Evolutionary conservation across 352 stramenopile genomes (phyloP).

Genomic region (Pythium grandisporangium): DNA sequence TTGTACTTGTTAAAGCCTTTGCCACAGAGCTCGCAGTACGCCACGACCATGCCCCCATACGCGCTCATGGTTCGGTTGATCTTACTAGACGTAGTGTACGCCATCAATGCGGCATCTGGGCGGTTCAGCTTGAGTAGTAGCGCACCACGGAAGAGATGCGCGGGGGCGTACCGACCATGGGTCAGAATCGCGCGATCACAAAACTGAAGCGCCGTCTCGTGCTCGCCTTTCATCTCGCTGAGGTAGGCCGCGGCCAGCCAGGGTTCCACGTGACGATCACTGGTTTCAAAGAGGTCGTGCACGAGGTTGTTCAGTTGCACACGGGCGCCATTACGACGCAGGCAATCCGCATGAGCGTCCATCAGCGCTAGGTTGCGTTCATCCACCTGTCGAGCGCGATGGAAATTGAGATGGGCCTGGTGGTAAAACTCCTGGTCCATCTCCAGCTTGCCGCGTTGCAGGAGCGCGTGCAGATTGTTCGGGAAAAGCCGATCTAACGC

Average conservation of each 20-base stretch:
- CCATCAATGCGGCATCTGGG: slow-evolving; percentile 48
- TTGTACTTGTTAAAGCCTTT: slow-evolving; percentile 64
- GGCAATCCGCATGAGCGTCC: slow-evolving; percentile 55
- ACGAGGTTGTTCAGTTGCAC: slow-evolving; percentile 59
- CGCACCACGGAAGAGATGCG: slow-evolving; percentile 50
- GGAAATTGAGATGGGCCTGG: slow-evolving; percentile 41
- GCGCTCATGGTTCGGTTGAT: slow-evolving; percentile 53
- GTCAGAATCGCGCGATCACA: slow-evolving; percentile 49
- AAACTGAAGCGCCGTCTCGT: slow-evolving; percentile 61
- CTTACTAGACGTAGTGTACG: slow-evolving; percentile 58
- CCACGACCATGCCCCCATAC: slow-evolving; percentile 62
- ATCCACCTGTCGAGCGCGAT: slow-evolving; percentile 50
- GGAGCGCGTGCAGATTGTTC: slow-evolving; percentile 50
- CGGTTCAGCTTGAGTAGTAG: slow-evolving; percentile 48
- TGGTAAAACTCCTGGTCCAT: slow-evolving; percentile 55
- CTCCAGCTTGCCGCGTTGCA: slow-evolving; percentile 44
- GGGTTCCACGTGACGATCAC: slow-evolving; percentile 29
- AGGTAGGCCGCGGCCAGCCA: slow-evolving; percentile 76
- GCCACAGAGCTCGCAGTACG: slow-evolving; percentile 59
- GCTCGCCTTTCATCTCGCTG: slow-evolving; percentile 62
- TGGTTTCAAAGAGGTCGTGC: slow-evolving; percentile 61
- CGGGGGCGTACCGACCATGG: slow-evolving; percentile 27
- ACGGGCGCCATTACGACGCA: slow-evolving; percentile 31
- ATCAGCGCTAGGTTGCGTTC: slow-evolving; percentile 49
- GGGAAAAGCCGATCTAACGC: slow-evolving; percentile 31